These are phyloP conservation scores for Lepidium africanum DNA, from an alignment of 345 rosid genomes.

Conservation along the genomic window DNA sequence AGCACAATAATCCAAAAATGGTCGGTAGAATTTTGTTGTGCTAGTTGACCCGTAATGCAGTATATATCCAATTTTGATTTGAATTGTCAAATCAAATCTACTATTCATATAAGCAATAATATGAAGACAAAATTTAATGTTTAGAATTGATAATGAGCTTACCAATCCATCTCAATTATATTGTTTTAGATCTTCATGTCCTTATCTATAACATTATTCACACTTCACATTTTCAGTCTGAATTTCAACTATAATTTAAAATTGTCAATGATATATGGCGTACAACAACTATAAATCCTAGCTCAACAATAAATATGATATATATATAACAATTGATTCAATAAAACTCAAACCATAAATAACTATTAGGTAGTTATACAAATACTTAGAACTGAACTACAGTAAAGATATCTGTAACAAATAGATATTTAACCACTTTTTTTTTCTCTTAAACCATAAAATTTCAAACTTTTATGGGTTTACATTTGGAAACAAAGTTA, in stretches of 20 bases:
- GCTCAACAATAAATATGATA: neutral
- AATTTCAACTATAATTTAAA: neutral
- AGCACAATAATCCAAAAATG: conserved; percentile 9
- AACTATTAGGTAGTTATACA: no score
- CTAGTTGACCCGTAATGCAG: conserved; percentile 23
- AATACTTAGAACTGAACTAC: no score
- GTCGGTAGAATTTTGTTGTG: conserved; percentile 19
- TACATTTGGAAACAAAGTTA: no score
- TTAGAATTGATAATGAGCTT: neutral
- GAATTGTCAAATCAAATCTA: conserved; percentile 24
- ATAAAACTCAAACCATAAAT: neutral
- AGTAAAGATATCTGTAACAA: no score
- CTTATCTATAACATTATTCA: conserved; percentile 5
- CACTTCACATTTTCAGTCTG: neutral
- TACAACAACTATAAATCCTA: conserved; percentile 9
- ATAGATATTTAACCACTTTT: no score
- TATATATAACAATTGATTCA: no score
- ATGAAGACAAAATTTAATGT: neutral
- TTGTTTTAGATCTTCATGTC: neutral
- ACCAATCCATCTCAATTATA: conserved; percentile 11
- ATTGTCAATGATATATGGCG: conserved; percentile 13
- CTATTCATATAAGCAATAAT: neutral
- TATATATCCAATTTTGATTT: neutral
- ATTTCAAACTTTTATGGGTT: no score
- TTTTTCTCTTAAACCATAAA: no score